phyloP scores from a whole-genome alignment of 169 alveolate genomes.

The Cyclospora cayetanensis region DNA sequence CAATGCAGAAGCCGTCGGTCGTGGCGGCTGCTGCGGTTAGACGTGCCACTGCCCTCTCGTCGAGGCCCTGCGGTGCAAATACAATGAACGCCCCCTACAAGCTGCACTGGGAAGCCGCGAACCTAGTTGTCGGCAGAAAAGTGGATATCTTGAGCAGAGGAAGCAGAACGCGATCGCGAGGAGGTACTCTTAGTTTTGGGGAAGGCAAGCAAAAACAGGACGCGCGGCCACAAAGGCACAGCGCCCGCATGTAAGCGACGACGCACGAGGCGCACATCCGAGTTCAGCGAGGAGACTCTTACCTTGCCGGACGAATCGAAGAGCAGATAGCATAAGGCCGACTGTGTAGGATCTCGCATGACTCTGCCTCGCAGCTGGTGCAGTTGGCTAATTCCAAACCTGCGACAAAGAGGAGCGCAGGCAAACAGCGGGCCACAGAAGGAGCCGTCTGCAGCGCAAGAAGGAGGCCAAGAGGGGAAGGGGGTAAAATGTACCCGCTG shows the following conservation, averaged over 20 bases:
- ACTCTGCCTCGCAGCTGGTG: slow-evolving; percentile 70
- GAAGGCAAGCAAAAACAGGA: not conserved
- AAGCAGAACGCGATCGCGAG: not conserved
- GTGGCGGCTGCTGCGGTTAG: slow-evolving; percentile 17
- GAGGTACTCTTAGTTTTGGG: not conserved
- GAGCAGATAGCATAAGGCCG: slow-evolving; percentile 8
- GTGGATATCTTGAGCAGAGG: not conserved
- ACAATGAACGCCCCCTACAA: not conserved
- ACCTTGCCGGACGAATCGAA: not conserved
- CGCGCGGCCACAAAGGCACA: not conserved
- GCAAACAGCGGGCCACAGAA: not conserved
- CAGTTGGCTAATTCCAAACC: slow-evolving; percentile 61
- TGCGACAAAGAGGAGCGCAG: not conserved
- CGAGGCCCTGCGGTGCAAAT: not conserved
- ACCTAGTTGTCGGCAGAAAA: not conserved
- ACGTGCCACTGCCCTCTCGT: slow-evolving; percentile 37
- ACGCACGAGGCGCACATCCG: not conserved
- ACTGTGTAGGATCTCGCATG: slow-evolving; percentile 11
- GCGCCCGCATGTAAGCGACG: not conserved
- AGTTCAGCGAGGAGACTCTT: not conserved
- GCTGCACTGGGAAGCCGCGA: not conserved
- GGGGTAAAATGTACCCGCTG: too few relatives aligned
- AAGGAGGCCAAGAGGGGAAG: too few relatives aligned
- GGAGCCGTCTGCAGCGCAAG: not conserved
- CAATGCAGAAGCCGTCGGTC: slow-evolving; percentile 29